These are phyloP conservation scores for Dictyostelium purpureum DNA, from an alignment of 78 protist species.

Conservation along the genomic window DNA sequence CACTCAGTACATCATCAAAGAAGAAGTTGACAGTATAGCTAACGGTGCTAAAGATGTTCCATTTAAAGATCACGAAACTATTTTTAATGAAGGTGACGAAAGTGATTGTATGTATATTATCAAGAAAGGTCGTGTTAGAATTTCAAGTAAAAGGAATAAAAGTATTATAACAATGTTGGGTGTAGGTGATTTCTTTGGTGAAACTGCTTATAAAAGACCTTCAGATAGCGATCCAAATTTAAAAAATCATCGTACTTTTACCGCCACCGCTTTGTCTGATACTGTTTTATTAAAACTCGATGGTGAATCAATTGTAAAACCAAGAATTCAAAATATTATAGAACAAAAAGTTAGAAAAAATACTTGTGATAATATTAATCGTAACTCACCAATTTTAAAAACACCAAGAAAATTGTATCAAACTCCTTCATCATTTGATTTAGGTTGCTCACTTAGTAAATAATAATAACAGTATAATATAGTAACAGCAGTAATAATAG, in stretches of 20 bases:
- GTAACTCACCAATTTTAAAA: not conserved
- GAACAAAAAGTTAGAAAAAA: not conserved
- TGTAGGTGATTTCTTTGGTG: conserved; percentile 75
- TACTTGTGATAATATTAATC: not conserved
- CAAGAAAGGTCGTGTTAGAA: conserved; percentile 38
- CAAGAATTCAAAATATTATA: not conserved
- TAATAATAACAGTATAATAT: too few relatives aligned
- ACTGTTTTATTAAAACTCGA: not conserved
- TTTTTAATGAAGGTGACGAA: conserved; percentile 53
- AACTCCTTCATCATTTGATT: too few relatives aligned
- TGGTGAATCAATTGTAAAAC: conserved; percentile 1
- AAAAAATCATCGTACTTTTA: not conserved
- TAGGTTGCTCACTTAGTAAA: too few relatives aligned
- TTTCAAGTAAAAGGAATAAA: conserved; percentile 1
- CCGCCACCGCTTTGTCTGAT: not conserved
- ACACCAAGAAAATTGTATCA: conserved; percentile 6
- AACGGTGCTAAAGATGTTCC: not conserved
- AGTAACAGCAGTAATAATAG: too few relatives aligned
- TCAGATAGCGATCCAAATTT: not conserved
- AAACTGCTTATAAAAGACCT: conserved; percentile 27
- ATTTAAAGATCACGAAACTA: conserved; percentile 1
- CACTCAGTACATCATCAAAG: conserved; percentile 32
- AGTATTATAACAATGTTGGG: not conserved
- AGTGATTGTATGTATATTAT: conserved; percentile 42
- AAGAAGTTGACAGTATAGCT: conserved; percentile 52